Base-by-base conservation (phyloP, 1,284 basidiomycete genomes). In the Lentinula novae-zelandiae region DNA sequence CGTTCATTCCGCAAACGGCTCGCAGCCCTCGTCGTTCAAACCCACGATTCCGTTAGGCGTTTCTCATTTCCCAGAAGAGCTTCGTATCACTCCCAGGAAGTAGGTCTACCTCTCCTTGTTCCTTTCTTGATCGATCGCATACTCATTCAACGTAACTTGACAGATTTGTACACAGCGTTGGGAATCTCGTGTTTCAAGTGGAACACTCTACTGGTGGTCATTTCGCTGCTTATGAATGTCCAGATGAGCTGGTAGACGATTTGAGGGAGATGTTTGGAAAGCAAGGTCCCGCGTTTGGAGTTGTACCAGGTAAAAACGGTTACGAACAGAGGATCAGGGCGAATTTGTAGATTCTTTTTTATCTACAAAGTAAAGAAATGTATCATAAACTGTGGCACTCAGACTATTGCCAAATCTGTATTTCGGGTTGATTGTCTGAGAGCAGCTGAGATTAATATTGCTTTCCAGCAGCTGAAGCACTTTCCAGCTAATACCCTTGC, bases 161-260 rank as follows among this genome's bases (percentile, higher is more conserved):
- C 46, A 36, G 42, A 46, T 56, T 56, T 22, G 46, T 54, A 4
- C 39, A 60, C 27, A 62, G 58, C 15, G 42, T 60, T 9, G 66
- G 63, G 1, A 61, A 63, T 10, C 57, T 66, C 7, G 66, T 68
- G 5, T 66, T 64, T 36, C 56, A 63, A 33, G 51, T 50, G 7
- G 60, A 63, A 31, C 67, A 68, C 53, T 27, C 63, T 12, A 42
- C 15, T 8, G 67, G 67, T 0, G 67, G 67, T n/a, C 67, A 68
- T 51, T 68, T 68, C 56, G 67, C 66, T n/a, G 66, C 66, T 5
- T 60, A 65, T 51, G 67, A 68, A 56, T 58, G 51, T 44, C 67
- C 67, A 5, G 52, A 65, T 15, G 56, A 53, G 10, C 33, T 68
- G 34, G 67, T 62, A 2, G 50, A 40, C 13, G 67, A 68, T 53